Conservation (phyloP, 768 basidiomycete genomes). For the Tulasnella sp. region DNA sequence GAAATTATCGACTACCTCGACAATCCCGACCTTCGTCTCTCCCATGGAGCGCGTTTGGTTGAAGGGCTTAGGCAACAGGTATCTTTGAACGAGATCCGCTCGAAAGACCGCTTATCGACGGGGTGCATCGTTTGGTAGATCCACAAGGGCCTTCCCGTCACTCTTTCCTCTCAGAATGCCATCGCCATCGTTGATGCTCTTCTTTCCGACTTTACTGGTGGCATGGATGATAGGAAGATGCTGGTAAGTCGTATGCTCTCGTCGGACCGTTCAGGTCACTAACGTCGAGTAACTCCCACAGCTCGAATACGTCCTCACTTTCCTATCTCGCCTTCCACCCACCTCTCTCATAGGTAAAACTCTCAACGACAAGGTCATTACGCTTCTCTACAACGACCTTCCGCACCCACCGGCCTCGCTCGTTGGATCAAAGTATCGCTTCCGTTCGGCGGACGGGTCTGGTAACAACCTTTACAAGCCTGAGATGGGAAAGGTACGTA, state of each 20-base stretch:
- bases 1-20: not conserved
- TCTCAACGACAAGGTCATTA: slow-evolving; percentile 14
- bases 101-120: not conserved
- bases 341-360: slow-evolving; percentile 21
- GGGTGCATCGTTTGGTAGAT: not conserved
- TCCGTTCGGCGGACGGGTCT: slow-evolving; percentile 48
- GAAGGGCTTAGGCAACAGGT: not conserved
- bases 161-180: not conserved
- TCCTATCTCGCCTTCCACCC: not conserved
- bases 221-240: slow-evolving; percentile 67
- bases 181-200: not conserved
- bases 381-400: slow-evolving; percentile 53
- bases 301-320: slow-evolving; percentile 20
- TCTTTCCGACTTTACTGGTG: slow-evolving; percentile 7
- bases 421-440: slow-evolving; percentile 47
- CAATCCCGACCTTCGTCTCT: not conserved
- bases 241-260: slow-evolving; percentile 35
- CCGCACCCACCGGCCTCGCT: slow-evolving; percentile 65
- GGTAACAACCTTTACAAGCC: slow-evolving; percentile 47
- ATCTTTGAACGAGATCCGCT: no score
- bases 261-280: not conserved
- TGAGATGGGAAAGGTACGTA: slow-evolving; percentile 34
- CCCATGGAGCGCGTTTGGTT: not conserved
- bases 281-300: not conserved
- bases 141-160: not conserved